Evolutionary conservation across 1,284 basidiomycete genomes (phyloP).

Genomic region (Uromyces viciae-fabae): DNA sequence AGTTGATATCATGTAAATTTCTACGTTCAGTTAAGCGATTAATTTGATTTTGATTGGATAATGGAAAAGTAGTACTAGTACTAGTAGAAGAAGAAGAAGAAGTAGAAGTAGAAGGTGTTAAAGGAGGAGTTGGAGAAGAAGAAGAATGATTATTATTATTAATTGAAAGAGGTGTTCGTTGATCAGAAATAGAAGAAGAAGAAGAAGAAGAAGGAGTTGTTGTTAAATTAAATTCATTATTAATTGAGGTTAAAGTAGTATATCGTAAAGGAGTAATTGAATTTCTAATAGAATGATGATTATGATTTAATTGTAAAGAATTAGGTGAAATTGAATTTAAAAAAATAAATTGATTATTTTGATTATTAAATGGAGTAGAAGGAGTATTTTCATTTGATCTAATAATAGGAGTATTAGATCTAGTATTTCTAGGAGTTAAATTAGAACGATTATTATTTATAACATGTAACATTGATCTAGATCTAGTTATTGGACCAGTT

Average conservation of each 20-base stretch:
- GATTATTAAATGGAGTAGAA: neutral
- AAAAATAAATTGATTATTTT: neutral
- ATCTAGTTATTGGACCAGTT: slow-evolving; percentile 20
- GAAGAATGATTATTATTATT: neutral
- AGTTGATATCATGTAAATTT: neutral
- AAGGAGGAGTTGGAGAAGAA: neutral
- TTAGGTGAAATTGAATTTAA: neutral
- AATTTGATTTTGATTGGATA: neutral
- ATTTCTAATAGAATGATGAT: neutral
- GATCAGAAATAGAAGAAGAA: neutral
- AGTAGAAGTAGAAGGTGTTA: neutral
- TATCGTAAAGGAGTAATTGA: neutral
- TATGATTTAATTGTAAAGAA: neutral
- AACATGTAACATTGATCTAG: neutral
- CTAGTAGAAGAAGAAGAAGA: neutral
- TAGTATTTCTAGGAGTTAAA: neutral
- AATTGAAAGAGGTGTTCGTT: no score
- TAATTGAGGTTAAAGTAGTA: neutral
- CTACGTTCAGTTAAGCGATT: neutral
- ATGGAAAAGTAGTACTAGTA: neutral
- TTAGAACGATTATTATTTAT: neutral
- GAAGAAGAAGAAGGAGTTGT: neutral
- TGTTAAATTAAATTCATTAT: neutral
- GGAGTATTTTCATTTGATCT: neutral
- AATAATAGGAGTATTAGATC: neutral